Conservation (phyloP, 2,329 filamentous ascomycete species). For the Monilinia aucupariae region DNA sequence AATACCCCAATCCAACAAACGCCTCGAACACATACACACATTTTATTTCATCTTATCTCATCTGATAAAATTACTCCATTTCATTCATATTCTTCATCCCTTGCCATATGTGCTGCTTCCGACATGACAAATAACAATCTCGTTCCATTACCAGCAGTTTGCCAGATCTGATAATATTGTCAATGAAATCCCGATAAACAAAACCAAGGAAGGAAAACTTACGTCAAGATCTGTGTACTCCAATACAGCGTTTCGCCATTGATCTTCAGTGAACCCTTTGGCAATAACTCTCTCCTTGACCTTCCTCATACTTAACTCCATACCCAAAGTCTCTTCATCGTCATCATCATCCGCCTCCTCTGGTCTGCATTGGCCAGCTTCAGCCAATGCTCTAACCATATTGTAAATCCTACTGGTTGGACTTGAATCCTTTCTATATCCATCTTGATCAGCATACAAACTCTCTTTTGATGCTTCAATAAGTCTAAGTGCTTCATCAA, state of each 20-base stretch:
- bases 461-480: slow-evolving; percentile 92
- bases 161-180: slow-evolving; percentile 57
- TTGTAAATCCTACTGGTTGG: slow-evolving; percentile 91
- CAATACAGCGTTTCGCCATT: slow-evolving; percentile 79
- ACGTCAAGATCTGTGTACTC: slow-evolving; percentile 88
- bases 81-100: slow-evolving; percentile 30
- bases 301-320: slow-evolving; percentile 80
- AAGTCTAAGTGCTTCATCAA: slow-evolving; percentile 88
- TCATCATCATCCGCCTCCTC: slow-evolving; percentile 57
- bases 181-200: slow-evolving; percentile 23
- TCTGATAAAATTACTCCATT: slow-evolving; percentile 22
- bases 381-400: slow-evolving; percentile 81
- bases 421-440: slow-evolving; percentile 63
- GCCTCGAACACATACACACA: slow-evolving; percentile 10
- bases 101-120: slow-evolving; percentile 41
- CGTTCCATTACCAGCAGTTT: slow-evolving; percentile 66
- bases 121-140: slow-evolving; percentile 66
- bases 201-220: slow-evolving; percentile 44
- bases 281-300: slow-evolving; percentile 88
- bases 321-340: slow-evolving; percentile 52
- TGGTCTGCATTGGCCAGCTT: slow-evolving; percentile 60
- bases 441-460: slow-evolving; percentile 64
- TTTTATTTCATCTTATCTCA: not conserved
- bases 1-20: slow-evolving; percentile 14
- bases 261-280: slow-evolving; percentile 94